Conservation (phyloP, 2,329 filamentous ascomycete species). For the Fusarium hostae region DNA sequence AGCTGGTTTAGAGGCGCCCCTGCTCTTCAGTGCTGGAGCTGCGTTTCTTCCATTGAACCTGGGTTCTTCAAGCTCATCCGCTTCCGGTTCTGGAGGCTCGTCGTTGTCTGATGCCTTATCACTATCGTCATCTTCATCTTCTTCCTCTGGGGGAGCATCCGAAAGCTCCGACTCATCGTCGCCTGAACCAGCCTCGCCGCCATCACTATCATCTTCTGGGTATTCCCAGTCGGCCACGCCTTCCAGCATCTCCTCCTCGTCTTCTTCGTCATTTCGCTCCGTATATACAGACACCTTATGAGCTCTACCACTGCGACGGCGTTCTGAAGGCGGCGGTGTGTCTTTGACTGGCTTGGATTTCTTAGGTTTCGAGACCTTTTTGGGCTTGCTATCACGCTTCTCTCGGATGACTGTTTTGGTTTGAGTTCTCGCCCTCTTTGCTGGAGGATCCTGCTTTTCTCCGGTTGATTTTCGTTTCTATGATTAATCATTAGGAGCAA, state of each 20-base stretch:
- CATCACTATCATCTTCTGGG: slow-evolving; percentile 43
- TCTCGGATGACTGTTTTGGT: slow-evolving; percentile 52
- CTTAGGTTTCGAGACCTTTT: slow-evolving; percentile 52
- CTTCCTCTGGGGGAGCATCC: slow-evolving; percentile 32
- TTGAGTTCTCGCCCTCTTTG: slow-evolving; percentile 53
- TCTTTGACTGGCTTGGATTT: slow-evolving; percentile 45
- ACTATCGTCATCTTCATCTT: slow-evolving; percentile 21
- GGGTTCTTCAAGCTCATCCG: slow-evolving; percentile 33
- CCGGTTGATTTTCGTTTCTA: slow-evolving; percentile 69
- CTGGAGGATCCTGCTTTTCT: slow-evolving; percentile 59
- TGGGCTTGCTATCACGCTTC: slow-evolving; percentile 49
- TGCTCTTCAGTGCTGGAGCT: slow-evolving; percentile 35
- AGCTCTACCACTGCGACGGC: slow-evolving; percentile 66
- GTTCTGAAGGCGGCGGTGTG: slow-evolving; percentile 55
- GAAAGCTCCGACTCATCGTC: slow-evolving; percentile 40
- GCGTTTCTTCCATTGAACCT: slow-evolving; percentile 44
- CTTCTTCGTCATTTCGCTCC: slow-evolving; percentile 67
- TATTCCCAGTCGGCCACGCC: slow-evolving; percentile 71
- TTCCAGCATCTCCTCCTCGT: slow-evolving; percentile 70
- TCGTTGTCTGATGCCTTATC: slow-evolving; percentile 27
- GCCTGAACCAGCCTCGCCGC: slow-evolving; percentile 30
- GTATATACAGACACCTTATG: slow-evolving; percentile 61
- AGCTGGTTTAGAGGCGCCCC: slow-evolving; percentile 36
- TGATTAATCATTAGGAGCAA: slow-evolving; percentile 39
- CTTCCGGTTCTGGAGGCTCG: slow-evolving; percentile 26